Evolutionary conservation across 2,329 filamentous ascomycete genomes (phyloP).

Genomic region (Chrysosporium queenslandicum): DNA sequence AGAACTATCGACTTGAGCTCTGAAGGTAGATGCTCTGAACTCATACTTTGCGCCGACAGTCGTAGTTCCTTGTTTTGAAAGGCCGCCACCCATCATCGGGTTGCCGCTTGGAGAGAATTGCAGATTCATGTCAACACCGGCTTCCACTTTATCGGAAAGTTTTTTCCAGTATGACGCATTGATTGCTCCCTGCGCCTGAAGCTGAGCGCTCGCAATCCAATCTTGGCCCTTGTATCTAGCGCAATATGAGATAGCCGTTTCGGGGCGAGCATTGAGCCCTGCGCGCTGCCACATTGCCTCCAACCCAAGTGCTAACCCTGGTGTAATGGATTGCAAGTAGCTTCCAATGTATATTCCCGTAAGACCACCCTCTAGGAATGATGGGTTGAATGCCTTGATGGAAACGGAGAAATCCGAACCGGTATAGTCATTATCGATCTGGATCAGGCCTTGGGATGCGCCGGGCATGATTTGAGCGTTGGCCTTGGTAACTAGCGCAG

Average conservation of each 20-base stretch:
- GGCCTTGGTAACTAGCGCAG: conserved; percentile 72
- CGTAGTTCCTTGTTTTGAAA: conserved; percentile 78
- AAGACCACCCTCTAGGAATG: conserved; percentile 75
- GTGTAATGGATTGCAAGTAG: conserved; percentile 89
- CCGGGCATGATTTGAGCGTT: conserved; percentile 75
- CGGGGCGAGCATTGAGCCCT: conserved; percentile 74
- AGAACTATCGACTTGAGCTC: conserved; percentile 88
- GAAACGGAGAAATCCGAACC: conserved; percentile 89
- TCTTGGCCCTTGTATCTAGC: conserved; percentile 83
- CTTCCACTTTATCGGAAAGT: conserved; percentile 89
- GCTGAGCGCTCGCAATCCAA: conserved; percentile 85
- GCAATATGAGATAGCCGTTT: conserved; percentile 80
- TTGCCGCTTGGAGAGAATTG: conserved; percentile 59
- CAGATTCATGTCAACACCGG: conserved; percentile 87
- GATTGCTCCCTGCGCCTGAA: conserved; percentile 77
- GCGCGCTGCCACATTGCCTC: conserved; percentile 91
- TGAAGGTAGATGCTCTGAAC: conserved; percentile 90
- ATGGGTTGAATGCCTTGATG: conserved; percentile 93
- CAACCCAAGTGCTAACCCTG: conserved; percentile 73
- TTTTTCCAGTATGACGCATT: conserved; percentile 90
- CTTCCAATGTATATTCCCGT: conserved; percentile 94
- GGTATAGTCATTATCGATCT: conserved; percentile 91
- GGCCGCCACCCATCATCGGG: conserved; percentile 62
- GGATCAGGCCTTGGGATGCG: conserved; percentile 72
- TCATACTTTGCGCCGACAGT: conserved; percentile 96